phyloP scores from a whole-genome alignment of 2,329 filamentous ascomycete genomes.

The Colletotrichum brevisporum region DNA sequence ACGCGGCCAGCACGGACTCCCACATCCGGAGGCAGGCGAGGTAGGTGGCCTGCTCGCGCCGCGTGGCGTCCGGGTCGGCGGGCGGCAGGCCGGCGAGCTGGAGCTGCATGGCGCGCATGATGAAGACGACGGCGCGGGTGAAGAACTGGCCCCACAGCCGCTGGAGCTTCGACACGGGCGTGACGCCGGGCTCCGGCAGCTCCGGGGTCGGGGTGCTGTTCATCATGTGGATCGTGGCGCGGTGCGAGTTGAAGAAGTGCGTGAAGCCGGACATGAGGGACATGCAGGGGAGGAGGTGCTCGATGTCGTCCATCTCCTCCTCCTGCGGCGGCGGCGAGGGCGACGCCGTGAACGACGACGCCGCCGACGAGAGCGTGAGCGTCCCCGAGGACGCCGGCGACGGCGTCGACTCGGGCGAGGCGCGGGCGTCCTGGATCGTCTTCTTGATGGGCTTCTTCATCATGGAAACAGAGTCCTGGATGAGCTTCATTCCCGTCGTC shows the following conservation, averaged over 20 bases:
- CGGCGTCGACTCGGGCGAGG: too few species aligned
- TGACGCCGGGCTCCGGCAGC: conserved; percentile 21
- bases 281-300: conserved; percentile 35
- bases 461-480: too few species aligned
- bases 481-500: too few species aligned
- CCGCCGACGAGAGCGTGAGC: too few species aligned
- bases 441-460: too few species aligned
- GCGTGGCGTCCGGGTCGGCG: background rate
- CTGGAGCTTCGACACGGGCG: conserved; percentile 12
- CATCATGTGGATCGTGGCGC: conserved; percentile 18
- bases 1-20: too few species aligned
- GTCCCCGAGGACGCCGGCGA: too few species aligned
- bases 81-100: conserved; percentile 7
- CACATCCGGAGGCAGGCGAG: too few species aligned
- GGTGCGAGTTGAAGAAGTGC: conserved; percentile 36
- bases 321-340: too few species aligned
- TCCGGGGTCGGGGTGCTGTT: conserved; percentile 10
- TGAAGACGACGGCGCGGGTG: conserved; percentile 36
- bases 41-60: too few species aligned
- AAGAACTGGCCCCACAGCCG: conserved; percentile 40
- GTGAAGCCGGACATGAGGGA: conserved; percentile 38
- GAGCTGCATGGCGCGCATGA: conserved; percentile 30
- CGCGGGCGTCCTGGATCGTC: too few species aligned
- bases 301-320: conserved; percentile 35
- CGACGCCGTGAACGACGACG: too few species aligned